Conservation (phyloP, 192 early-diverging fungal genomes). For the Coemansia reversa region DNA sequence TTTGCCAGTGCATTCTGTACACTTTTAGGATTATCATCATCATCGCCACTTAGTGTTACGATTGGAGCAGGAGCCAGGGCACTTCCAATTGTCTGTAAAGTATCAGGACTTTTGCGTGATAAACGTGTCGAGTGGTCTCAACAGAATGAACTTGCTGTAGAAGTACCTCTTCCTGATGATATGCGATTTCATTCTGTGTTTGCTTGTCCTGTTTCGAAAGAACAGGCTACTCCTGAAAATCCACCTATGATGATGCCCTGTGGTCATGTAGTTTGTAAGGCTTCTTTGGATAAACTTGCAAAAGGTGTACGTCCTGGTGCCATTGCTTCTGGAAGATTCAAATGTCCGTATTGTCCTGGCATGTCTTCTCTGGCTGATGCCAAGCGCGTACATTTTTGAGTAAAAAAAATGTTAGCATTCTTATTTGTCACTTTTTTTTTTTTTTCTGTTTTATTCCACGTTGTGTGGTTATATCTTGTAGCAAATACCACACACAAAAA, state of each 20-base stretch:
- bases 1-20: conserved; percentile 39
- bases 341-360: conserved; percentile 96
- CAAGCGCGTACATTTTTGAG: conserved; percentile 16
- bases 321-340: conserved; percentile 65
- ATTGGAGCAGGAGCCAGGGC: conserved; percentile 81
- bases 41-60: conserved; percentile 46
- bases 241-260: conserved; percentile 98
- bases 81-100: conserved; percentile 89
- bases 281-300: conserved; percentile 79
- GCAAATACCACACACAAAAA: too few species aligned
- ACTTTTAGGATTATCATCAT: conserved; percentile 22
- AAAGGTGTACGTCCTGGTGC: conserved; percentile 62
- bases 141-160: conserved; percentile 87
- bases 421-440: neutral
- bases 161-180: conserved; percentile 83
- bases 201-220: conserved; percentile 95
- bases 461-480: too few species aligned
- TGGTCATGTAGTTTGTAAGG: conserved; percentile 95
- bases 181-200: conserved; percentile 95
- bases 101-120: conserved; percentile 82
- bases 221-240: conserved; percentile 88
- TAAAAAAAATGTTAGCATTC: neutral
- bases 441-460: too few species aligned
- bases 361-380: conserved; percentile 74
- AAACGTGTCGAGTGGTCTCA: conserved; percentile 88